Evolutionary conservation across 2,329 filamentous ascomycete genomes (phyloP).

Genomic region (Ophiosphaerella herpotricha): DNA sequence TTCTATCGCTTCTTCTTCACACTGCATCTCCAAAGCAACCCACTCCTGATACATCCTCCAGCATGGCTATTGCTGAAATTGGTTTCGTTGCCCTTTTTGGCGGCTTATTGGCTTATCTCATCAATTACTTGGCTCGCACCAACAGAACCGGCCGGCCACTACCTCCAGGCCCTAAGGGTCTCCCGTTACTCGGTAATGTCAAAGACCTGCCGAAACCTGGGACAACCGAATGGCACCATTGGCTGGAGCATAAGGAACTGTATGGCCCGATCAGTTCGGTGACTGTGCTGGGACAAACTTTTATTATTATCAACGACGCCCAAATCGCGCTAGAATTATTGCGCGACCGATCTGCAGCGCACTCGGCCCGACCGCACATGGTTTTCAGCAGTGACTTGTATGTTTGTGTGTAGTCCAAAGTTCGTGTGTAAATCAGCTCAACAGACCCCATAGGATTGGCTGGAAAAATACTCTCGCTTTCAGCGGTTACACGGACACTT

Average conservation of each 20-base stretch:
- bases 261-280: constrained; percentile 40
- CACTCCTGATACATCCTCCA: not conserved
- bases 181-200: constrained; percentile 58
- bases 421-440: not conserved
- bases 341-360: constrained; percentile 21
- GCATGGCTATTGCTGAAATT: not conserved
- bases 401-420: not conserved
- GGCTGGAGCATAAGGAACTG: constrained; percentile 50
- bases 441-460: constrained; percentile 17
- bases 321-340: constrained; percentile 31
- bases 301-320: constrained; percentile 37
- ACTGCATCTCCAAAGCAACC: too few relatives aligned
- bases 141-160: constrained; percentile 32
- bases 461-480: constrained; percentile 31
- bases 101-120: constrained; percentile 7
- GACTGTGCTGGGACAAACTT: constrained; percentile 33
- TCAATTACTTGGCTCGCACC: constrained; percentile 9
- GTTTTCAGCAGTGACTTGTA: constrained; percentile 30
- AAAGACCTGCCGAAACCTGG: constrained; percentile 52
- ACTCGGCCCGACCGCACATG: constrained; percentile 28
- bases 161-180: constrained; percentile 57
- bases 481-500: constrained; percentile 23
- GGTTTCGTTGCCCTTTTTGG: not conserved
- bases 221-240: constrained; percentile 49
- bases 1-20: too few relatives aligned